Base-by-base conservation (phyloP, 805 yeast genomes). In the Saccharomycopsis malanga region DNA sequence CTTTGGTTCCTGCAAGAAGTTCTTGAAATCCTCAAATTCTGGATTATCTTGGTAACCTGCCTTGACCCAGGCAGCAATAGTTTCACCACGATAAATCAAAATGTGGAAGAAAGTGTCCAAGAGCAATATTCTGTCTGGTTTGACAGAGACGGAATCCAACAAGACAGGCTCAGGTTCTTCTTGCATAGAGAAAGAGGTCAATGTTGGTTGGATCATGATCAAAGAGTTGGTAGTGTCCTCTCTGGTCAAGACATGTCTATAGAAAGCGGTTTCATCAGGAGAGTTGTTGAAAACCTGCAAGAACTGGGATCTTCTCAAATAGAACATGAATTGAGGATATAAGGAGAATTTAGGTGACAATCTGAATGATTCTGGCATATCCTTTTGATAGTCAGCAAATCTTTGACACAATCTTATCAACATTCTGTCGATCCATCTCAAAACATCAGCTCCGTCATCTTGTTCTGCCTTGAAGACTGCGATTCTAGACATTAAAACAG, bases 71-170 rank as follows among this genome's bases (percentile, higher is more conserved):
- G 74, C 77, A 2, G 85, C 83, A 27, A 81, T 73, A 34, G 72
- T 72, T 2, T 74, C 67, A n/a, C 87, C 87, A 56, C 80, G 85
- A 60, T 68, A 77, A 29, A 81, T 81, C 44, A 81, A 64, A 41
- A 81, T 72, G 54, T 81, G 87, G 73, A 81, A 81, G 59, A 79
- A 81, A 3, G 86, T 78, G 56, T 81, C 87, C 46, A 81, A 65
- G 24, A 81, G 64, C 45, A 81, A 64, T 18, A 81, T 77, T 47
- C 75, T 68, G 49, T 71, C 72, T 7, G 78, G 77, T 20, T 76
- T 73, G 40, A 81, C 71, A 2, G 87, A 81, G 46, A 75, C 58
- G 12, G 84, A 77, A 60, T 81, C 87, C 48, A 81, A 64, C 32
- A 81, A 64, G 1, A 81, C 87, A 1, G 85, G 79, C 45, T 70